phyloP scores from a whole-genome alignment of 2,329 filamentous ascomycete genomes.

The Coniochaeta sp. region DNA sequence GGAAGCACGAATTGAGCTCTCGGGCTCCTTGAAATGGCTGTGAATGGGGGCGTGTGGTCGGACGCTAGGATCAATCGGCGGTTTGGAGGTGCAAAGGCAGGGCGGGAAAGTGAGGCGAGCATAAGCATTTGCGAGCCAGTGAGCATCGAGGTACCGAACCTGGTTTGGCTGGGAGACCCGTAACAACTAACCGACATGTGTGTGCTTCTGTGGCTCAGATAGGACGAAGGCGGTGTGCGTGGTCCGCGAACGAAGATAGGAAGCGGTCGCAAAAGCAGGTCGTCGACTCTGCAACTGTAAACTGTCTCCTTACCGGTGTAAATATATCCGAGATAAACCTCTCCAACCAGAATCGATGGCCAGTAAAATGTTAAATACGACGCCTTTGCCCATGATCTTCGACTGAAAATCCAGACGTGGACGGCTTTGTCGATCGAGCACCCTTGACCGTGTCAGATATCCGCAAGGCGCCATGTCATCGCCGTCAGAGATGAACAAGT shows the following conservation, averaged over 20 bases:
- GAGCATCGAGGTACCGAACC: background rate
- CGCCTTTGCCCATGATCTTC: background rate
- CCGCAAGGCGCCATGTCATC: constrained; percentile 22
- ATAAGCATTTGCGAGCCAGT: constrained; percentile 10
- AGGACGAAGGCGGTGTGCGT: background rate
- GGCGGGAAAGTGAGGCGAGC: constrained; percentile 15
- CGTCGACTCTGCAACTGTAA: background rate
- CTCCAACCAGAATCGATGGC: background rate
- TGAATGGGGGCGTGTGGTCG: constrained; percentile 1
- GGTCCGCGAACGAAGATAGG: background rate
- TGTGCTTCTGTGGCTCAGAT: background rate
- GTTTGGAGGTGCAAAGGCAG: background rate
- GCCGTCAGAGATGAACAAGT: constrained; percentile 41
- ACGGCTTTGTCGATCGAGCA: background rate
- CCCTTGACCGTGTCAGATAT: background rate
- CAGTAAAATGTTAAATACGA: background rate
- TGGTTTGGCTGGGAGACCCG: background rate
- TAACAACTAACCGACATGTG: background rate
- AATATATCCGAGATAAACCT: background rate
- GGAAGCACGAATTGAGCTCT: background rate
- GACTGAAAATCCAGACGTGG: constrained; percentile 1
- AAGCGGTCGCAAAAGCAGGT: background rate
- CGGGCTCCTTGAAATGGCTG: background rate
- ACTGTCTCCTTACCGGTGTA: background rate
- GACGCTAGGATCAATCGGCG: background rate